Conservation (phyloP, 495 filamentous ascomycete genomes). For the Wilcoxina mikolae region DNA sequence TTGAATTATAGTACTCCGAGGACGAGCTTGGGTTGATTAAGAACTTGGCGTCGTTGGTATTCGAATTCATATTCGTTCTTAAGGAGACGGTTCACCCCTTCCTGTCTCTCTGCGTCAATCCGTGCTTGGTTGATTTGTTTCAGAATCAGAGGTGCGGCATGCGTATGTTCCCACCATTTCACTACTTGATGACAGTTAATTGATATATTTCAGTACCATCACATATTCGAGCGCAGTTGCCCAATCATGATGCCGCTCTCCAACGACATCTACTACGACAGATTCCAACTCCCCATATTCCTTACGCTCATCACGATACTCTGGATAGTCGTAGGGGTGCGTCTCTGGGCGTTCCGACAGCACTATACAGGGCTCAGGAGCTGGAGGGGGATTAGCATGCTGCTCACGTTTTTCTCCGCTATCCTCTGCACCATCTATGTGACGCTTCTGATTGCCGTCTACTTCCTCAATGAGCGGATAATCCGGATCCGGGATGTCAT, state of each 20-base stretch:
- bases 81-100: too few relatives aligned
- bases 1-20: too few relatives aligned
- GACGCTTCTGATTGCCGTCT: background rate
- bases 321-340: conserved; percentile 3
- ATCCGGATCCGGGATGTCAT: background rate
- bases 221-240: too few relatives aligned
- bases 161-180: too few relatives aligned
- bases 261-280: conserved; percentile 9
- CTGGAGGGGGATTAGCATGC: background rate
- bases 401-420: background rate
- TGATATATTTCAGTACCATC: too few relatives aligned
- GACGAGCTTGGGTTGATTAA: too few relatives aligned
- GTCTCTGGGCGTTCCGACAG: conserved; percentile 4
- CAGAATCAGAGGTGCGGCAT: too few relatives aligned
- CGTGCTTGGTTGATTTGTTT: too few relatives aligned
- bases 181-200: too few relatives aligned
- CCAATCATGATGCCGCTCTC: background rate
- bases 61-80: too few relatives aligned
- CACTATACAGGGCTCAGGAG: background rate
- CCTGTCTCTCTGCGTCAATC: too few relatives aligned
- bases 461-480: background rate
- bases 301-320: background rate
- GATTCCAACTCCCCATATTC: conserved; percentile 3
- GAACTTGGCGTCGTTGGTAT: too few relatives aligned
- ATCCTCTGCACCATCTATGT: conserved; percentile 2